Evolutionary conservation across 2,329 filamentous ascomycete genomes (phyloP), one percentile per base, ranked within the genome.

Genomic region (Torrubiellomyces zombiae): DNA sequence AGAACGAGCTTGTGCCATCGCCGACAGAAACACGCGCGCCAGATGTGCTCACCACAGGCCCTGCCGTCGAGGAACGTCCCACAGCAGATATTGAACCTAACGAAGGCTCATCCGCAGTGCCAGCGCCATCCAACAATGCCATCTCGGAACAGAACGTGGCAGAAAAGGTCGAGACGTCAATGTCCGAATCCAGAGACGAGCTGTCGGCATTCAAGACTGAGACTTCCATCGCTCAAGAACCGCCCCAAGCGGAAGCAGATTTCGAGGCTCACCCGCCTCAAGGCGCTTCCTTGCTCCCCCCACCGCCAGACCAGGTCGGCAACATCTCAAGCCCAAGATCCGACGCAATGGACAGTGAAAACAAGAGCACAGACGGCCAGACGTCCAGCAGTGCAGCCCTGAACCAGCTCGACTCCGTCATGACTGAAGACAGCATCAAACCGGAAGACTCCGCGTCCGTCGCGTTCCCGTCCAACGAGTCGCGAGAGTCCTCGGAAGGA

Each of bases 1-100:
- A 65, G 43, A 60, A 65, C 24, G 58, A 64, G 18, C 45, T 60
- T 15, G 30, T 61, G 10, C 51, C 16, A 16, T 14, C 14, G 4
- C 10, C 13, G 6, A 9, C 24, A 12, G 25, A 27, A 15, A 12
- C 16, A 6, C 3, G 16, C 11, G 18, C n/a, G n/a, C 14, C 16
- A 3, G 28, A 28, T 14, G 16, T 22, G 4, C n/a, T 16, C 16
- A 12, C 12, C 8, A n/a, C 18, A 26, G 16, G n/a, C n/a, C n/a
- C n/a, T n/a, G n/a, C 18, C 8, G 8, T n/a, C 8, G 8, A 19
- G 18, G n/a, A 19, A 8, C 8, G n/a, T n/a, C 18, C 18, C 8
- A 19, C 18, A 8, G 8, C 18, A 19, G 8, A 8, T 8, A 19
- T n/a, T 8, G 18, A 19, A 19, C 18, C 18, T n/a, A n/a, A 19